phyloP scores from a whole-genome alignment of 495 filamentous ascomycete genomes.

The Acidiella bohemica region DNA sequence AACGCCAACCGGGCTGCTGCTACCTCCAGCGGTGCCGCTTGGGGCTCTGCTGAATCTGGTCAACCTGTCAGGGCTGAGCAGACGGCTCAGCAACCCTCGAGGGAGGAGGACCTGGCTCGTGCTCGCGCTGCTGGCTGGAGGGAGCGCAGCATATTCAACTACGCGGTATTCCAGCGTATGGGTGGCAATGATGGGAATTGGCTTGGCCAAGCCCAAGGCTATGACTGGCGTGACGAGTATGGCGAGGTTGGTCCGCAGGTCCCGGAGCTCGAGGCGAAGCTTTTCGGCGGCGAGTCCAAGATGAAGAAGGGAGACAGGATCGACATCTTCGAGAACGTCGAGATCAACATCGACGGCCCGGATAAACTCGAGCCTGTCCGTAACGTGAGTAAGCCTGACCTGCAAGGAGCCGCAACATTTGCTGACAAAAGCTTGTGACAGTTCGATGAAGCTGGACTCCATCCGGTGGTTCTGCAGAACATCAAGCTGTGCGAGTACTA shows the following conservation, averaged over 20 bases:
- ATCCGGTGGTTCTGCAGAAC: conserved; percentile 71
- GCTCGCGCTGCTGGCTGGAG: conserved; percentile 14
- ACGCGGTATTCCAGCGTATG: conserved; percentile 7
- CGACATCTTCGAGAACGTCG: conserved; percentile 36
- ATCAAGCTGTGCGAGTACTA: conserved; percentile 52
- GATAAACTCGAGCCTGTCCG: conserved; percentile 39
- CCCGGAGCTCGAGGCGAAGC: conserved; percentile 51
- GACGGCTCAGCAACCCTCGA: background rate
- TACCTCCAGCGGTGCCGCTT: no score
- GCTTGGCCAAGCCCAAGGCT: conserved; percentile 38
- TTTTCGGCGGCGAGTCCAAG: conserved; percentile 48
- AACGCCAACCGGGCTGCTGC: no score
- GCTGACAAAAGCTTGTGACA: conserved; percentile 16
- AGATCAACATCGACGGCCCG: conserved; percentile 46
- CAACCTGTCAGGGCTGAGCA: background rate
- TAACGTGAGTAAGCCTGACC: conserved; percentile 25
- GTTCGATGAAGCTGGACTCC: conserved; percentile 69
- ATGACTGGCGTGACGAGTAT: conserved; percentile 74
- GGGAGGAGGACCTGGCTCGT: conserved; percentile 5
- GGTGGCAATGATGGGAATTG: conserved; percentile 9
- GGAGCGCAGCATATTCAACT: conserved; percentile 11
- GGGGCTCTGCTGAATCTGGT: background rate
- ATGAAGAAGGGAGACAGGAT: conserved; percentile 33
- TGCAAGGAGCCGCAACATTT: background rate
- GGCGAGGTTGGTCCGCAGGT: conserved; percentile 69